These are phyloP conservation scores for Suillus plorans DNA, from an alignment of 768 basidiomycete genomes.

Conservation along the genomic window DNA sequence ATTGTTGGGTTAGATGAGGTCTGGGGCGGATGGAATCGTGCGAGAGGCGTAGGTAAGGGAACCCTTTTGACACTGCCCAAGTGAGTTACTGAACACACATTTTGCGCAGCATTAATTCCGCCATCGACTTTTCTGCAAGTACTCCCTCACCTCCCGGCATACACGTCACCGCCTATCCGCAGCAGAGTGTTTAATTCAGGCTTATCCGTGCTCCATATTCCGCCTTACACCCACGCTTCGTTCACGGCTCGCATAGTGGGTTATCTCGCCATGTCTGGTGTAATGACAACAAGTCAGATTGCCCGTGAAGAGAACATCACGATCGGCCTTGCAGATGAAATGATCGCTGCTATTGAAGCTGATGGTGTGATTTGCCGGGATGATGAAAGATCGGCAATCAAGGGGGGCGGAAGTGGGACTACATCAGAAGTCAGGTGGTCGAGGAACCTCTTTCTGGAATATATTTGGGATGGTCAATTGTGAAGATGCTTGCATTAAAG, in stretches of 20 bases:
- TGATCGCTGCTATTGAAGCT: conserved; percentile 73
- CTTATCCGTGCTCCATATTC: conserved; percentile 81
- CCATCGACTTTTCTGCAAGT: conserved; percentile 83
- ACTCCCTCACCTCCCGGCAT: conserved; percentile 60
- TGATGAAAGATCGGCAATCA: conserved; percentile 44
- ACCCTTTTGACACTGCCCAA: conserved; percentile 7
- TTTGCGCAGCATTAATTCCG: conserved; percentile 75
- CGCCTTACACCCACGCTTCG: conserved; percentile 63
- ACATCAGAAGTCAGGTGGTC: conserved; percentile 72
- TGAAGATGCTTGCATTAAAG: conserved; percentile 6
- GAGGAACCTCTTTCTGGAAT: conserved; percentile 63
- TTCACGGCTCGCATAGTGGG: conserved; percentile 69
- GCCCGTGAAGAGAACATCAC: conserved; percentile 71
- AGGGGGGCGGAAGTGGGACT: conserved; percentile 43
- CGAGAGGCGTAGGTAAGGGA: conserved; percentile 79
- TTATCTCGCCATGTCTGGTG: conserved; percentile 48
- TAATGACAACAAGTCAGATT: conserved; percentile 66
- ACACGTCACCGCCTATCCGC: conserved; percentile 68
- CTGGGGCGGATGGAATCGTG: conserved; percentile 96
- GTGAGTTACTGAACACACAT: neutral
- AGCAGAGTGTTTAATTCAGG: conserved; percentile 71
- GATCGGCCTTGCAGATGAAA: conserved; percentile 71
- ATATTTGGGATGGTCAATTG: conserved; percentile 71
- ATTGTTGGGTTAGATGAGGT: conserved; percentile 89
- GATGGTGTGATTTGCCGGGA: conserved; percentile 77